Evolutionary conservation across 139 green algal genomes (phyloP), one percentile per base, ranked within the genome.

Genomic region (Haematococcus sp.): DNA sequence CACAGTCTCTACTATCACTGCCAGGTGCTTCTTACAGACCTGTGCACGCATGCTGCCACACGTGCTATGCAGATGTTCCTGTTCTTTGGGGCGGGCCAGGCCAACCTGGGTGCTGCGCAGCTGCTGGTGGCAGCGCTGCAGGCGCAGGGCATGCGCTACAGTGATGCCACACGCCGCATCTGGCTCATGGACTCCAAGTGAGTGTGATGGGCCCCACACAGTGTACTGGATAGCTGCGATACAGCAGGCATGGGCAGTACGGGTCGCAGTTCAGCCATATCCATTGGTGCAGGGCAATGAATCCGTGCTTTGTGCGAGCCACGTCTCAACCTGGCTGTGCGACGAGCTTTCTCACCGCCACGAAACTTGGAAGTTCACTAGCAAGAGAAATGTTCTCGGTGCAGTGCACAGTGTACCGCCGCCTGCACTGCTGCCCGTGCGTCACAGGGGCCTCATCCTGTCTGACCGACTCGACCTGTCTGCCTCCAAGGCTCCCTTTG

Each of bases 111-210:
- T 2, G 58, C 59, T 33, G 71, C 71, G 19, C 11, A 40, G 23
- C 71, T 77, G 43, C 60, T 77, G 28, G 43, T 54, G 40, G 35
- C 19, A 25, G 56, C 40, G 1, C 35, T 76, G 52, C 17, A 59
- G 34, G 31, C n/a, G 19, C 13, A 70, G 34, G 74, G 74, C n/a
- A 23, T 71, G n/a, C 70, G 27, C 32, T 43, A 73, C 49, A 51
- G 23, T 30, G 49, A 79, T 2, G 73, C 73, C 1, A 16, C 49
- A 22, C 4, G 9, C 23, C 32, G 64, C 32, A 69, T 79, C 33
- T 79, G 73, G 73, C 43, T 79, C 35, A 70, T 70, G 63, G 63
- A 70, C 28, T 59, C 35, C 19, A 56, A 58, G 63, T 70, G 32
- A 68, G 61, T 65, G 7, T 19, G 40, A 49, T 11, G 11, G 40